A percentile compares a stretch with the other conserved stretches of the same genome.
Conservation (phyloP, 805 yeast species). For the Metschnikowia kofuensis region DNA sequence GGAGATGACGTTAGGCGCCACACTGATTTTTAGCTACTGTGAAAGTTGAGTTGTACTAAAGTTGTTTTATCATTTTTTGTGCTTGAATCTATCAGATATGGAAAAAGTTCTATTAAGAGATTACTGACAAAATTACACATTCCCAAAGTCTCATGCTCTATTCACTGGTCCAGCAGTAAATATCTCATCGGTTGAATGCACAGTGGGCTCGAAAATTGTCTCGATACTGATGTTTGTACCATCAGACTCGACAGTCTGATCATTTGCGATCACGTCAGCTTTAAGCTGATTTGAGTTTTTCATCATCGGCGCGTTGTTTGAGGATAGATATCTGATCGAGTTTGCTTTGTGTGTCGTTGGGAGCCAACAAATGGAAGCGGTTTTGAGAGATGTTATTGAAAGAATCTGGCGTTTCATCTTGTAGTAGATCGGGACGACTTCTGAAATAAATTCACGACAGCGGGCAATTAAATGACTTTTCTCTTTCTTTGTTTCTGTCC, state of each 20-base stretch:
- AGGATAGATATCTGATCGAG: constrained; percentile 31
- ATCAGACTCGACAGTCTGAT: background rate
- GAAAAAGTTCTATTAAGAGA: no score
- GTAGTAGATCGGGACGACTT: background rate
- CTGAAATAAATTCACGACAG: background rate
- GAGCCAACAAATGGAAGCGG: constrained; percentile 44
- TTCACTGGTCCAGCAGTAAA: constrained; percentile 45
- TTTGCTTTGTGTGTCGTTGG: constrained; percentile 15
- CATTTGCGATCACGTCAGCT: background rate
- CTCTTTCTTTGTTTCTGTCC: no score
- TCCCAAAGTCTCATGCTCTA: constrained; percentile 15
- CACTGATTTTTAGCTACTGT: no score
- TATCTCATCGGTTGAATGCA: constrained; percentile 40
- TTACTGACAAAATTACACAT: background rate
- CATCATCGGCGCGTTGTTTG: constrained; percentile 25
- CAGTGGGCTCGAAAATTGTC: constrained; percentile 35
- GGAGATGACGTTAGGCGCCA: no score
- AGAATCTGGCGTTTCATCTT: constrained; percentile 29
- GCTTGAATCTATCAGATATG: no score
- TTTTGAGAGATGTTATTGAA: constrained; percentile 34
- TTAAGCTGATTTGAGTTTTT: no score
- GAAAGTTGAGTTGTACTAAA: no score
- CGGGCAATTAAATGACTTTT: no score
- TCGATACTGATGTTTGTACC: constrained; percentile 2
- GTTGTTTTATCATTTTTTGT: no score